Base-by-base conservation (phyloP, 176 grass and related monocot species). In the Guadua angustifolia region DNA sequence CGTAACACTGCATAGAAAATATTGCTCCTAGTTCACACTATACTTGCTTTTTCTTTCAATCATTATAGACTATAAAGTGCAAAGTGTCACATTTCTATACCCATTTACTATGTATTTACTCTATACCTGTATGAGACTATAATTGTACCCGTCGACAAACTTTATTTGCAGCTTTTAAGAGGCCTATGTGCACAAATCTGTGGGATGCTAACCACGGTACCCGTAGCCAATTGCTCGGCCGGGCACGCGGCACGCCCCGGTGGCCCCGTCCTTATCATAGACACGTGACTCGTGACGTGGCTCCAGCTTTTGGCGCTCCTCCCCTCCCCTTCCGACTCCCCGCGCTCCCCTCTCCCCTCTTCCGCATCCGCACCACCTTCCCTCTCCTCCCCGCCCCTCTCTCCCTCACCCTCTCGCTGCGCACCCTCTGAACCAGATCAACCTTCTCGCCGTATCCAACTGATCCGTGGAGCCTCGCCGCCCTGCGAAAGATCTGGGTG, bases 281-380 rank as follows among this genome's bases (percentile, higher is more conserved):
- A 91, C 90, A 95, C 93, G 93, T 93, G 93, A 85, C 66, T 71
- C 70, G 73, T 93, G 93, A 95, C 93, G 91, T 95, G 90, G 91
- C 80, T 71, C 82, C 81, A 86, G 82, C 79, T 71, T 82, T 92
- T 87, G 79, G 82, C 86, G 74, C 79, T 84, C 80, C 81, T 22
- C 49, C 58, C 49, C 68, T n/a, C 38, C 52, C 71, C 79, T 39
- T 18, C 42, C 66, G 15, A 47, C 83, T 78, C 65, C 6, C 33
- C 9, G 79, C 32, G 25, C 29, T 9, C 2, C 35, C 35, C 35
- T 36, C 35, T 36, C 35, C 35, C 35, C 46, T 24, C 78, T n/a
- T 72, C 39, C 69, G 25, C 55, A 5, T 24, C 61, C 19, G 7
- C 63, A 9, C 71, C 84, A 4, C 72, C 50, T 18, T 10, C n/a